Base-by-base conservation (phyloP, 1,284 basidiomycete genomes). In the Irpex lacteus region DNA sequence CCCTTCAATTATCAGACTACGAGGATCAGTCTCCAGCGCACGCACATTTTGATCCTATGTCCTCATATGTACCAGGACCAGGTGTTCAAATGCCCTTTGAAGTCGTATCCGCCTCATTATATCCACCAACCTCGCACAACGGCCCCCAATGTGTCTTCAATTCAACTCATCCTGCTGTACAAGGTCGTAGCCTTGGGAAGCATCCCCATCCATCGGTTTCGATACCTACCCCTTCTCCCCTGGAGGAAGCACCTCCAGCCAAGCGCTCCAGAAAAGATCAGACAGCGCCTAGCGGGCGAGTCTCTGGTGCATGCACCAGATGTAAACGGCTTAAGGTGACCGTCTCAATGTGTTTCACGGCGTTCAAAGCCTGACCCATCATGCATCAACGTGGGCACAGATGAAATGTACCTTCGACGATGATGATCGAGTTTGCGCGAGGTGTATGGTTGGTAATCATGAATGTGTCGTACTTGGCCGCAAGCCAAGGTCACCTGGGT, bases 401-500 rank as follows among this genome's bases (percentile, higher is more conserved):
- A 76, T 76, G 75, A 75, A 75, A 53, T 76, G 75, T 67, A 71
- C 71, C 0, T 76, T 76, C 61, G 63, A 68, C 15, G 67, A 71
- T 34, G 63, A 65, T 15, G 70, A 70, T 18, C 59, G 66, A 18
- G 67, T 64, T 0, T 76, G 75, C 59, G 69, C 70, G 26, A 65
- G 75, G 3, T 77, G 75, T 50, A 67, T 67, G 9, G 64, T 71
- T 5, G 75, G 73, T 6, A 69, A 71, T 4, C 73, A 74, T 60
- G 67, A 73, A n/a, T 78, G 76, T 63, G 61, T 73, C 57, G 75
- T 77, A 11, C 74, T 74, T 34, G 76, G 76, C 1, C 71, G 76
- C 18, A 77, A 77, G 68, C 74, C 73, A 18, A 70, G 75, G 61
- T 75, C 75, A 5, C 76, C 75, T 2, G 73, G 74, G 76, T 77